Evolutionary conservation across 2,329 filamentous ascomycete genomes (phyloP).

Genomic region (Aspergillus fischeri): DNA sequence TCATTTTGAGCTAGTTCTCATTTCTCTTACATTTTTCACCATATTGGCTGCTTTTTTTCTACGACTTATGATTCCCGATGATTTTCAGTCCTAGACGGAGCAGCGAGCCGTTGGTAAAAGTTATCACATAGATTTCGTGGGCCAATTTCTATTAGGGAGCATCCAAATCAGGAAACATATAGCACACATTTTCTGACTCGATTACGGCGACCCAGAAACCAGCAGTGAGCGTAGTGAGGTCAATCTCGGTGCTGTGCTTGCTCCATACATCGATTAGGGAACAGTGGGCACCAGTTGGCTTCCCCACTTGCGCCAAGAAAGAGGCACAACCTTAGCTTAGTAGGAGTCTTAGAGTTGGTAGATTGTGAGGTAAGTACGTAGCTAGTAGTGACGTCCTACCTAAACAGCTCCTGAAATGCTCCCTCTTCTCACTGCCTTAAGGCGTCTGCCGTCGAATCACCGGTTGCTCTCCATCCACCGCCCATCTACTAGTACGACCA

Average conservation of each 20-base stretch:
- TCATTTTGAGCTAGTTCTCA: conserved; percentile 3
- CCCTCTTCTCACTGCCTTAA: conserved; percentile 17
- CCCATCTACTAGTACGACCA: conserved; percentile 6
- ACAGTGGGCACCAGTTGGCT: neutral
- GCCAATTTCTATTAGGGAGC: neutral
- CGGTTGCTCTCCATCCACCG: conserved; percentile 14
- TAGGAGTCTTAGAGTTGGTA: neutral
- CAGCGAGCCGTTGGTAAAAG: neutral
- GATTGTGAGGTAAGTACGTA: conserved; percentile 5
- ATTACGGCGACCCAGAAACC: neutral
- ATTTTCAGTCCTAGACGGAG: neutral
- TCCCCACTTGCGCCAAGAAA: conserved; percentile 16
- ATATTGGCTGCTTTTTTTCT: neutral
- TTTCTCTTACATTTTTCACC: neutral
- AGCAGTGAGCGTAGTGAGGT: neutral
- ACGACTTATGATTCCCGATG: conserved; percentile 7
- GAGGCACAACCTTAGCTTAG: neutral
- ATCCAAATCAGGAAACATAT: neutral
- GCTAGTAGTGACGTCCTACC: neutral
- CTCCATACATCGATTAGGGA: neutral
- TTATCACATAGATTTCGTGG: neutral
- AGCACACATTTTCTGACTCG: neutral
- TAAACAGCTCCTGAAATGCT: conserved; percentile 15
- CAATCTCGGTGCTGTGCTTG: neutral
- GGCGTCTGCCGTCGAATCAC: conserved; percentile 18